phyloP scores from a whole-genome alignment of 768 basidiomycete genomes.

The Chlorophyllum brunneum region DNA sequence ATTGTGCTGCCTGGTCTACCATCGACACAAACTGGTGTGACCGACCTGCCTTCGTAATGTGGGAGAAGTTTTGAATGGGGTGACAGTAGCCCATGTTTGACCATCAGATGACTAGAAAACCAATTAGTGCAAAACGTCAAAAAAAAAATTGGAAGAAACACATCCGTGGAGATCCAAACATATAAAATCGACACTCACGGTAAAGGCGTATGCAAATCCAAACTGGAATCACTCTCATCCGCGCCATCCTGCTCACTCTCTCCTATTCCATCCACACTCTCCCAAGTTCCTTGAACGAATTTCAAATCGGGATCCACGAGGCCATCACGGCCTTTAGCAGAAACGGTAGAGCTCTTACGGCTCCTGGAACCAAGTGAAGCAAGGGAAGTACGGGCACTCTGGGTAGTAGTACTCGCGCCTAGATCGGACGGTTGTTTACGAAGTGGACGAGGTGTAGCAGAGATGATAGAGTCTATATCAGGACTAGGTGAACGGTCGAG shows the following conservation, averaged over 20 bases:
- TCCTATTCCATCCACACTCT: conserved; percentile 15
- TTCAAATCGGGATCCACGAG: not conserved
- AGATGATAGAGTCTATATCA: conserved; percentile 23
- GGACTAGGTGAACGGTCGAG: conserved; percentile 19
- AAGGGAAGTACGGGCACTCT: conserved; percentile 5
- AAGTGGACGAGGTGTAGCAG: conserved; percentile 19
- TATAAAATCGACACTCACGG: conserved; percentile 44
- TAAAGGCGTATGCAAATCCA: conserved; percentile 66
- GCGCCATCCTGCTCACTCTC: conserved; percentile 12
- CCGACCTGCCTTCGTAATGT: conserved; percentile 20
- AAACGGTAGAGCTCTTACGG: conserved; percentile 8
- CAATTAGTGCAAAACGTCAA: not conserved
- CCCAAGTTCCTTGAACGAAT: conserved; percentile 8
- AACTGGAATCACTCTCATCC: conserved; percentile 44
- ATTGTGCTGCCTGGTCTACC: conserved; percentile 30
- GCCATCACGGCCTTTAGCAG: not conserved
- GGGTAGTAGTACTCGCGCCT: not conserved
- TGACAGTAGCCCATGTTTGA: conserved; percentile 62
- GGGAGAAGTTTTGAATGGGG: conserved; percentile 61
- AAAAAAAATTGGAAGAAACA: too few relatives aligned
- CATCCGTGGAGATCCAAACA: too few relatives aligned
- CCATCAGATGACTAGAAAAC: conserved; percentile 52
- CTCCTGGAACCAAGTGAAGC: conserved; percentile 14
- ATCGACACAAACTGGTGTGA: conserved; percentile 10
- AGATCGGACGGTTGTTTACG: conserved; percentile 8